Base-by-base conservation (phyloP, 768 basidiomycete species). In the Termitomyces sp. region DNA sequence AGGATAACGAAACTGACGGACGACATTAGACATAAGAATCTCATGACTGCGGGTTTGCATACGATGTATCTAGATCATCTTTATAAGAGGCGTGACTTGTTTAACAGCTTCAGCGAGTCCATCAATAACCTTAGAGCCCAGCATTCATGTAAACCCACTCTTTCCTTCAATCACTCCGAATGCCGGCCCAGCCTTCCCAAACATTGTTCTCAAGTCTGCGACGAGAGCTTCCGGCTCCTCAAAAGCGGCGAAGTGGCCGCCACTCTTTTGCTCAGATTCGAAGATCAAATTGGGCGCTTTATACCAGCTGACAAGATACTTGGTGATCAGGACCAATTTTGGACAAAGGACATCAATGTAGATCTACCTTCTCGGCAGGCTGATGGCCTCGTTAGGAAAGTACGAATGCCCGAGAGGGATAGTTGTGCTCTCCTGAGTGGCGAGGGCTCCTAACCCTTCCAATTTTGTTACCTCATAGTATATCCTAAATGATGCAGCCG, bases 401-500 rank as follows among this genome's bases (percentile, higher is more conserved):
- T 68, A 68, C 0, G 76, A 80, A 19, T 73, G 55, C 0, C 82
- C 82, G 50, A 74, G 62, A 1, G 80, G 81, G n/a, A 80, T 73
- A 2, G 56, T 53, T 22, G 56, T 56, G 15, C n/a, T 45, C 40
- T 56, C 54, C 40, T 34, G 28, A 21, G 49, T 7, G 59, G 60
- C 26, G 55, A 45, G 35, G 40, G 42, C 34, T 46, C 35, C 17
- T 42, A 44, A 35, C 30, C 49, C n/a, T 32, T 57, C 57, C 22
- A 52, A 60, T 37, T 60, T 64, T 42, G 50, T 53, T 34, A 65
- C 35, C 60, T 85, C 84, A 58, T 78, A 83, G 65, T 85, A 85
- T 15, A 85, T 81, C 4, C 83, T 72, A 2, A 77, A 34, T 0
- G 83, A 77, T 0, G 83, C 81, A 2, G 82, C 72, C 3, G 84